Base-by-base conservation (phyloP, 352 stramenopile genomes). In the Aphanomyces astaci region DNA sequence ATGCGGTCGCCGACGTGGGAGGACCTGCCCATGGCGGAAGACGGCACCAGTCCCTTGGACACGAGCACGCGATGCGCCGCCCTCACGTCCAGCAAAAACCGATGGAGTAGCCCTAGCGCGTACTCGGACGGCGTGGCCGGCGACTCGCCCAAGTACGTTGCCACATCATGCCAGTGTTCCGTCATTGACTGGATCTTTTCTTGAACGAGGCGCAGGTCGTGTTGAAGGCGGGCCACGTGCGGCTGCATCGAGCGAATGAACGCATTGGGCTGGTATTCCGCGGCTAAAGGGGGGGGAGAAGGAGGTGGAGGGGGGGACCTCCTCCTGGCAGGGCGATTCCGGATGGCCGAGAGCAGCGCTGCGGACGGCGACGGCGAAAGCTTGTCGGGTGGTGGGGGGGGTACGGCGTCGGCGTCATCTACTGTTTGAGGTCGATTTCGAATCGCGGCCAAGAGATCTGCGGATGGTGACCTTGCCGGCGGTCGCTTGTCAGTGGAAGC, bases 61-160 rank as follows among this genome's bases (percentile, higher is more conserved):
- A 81, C 83, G 0, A 90, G 73, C 39, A 89, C 55, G 2, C 76
- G 74, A 43, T 88, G 87, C 3, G 80, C 80, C 5, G 90, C 79
- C 63, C 88, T 89, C 28, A 93, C 82, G 56, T 93, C 84, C 13
- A 93, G 62, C 22, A 88, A 65, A 62, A 93, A 91, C 10, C 82
- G 76, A 66, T 93, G 81, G 10, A 93, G 64, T 1, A 93, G 67
- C 7, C 72, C 75, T 15, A 91, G 78, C 0, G 86, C 80, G 56
- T 91, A 90, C 51, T 91, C 81, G 5, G 84, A 90, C 17, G 82
- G 86, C 17, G 79, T 87, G 2, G 63, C 64, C 13, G 79, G 68
- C 28, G 86, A 76, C 76, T 93, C 84, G 2, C 82, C 84, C 15
- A 93, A 51, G 71, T 93, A 93, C 15, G 77, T 53, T 33, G 82